Evolutionary conservation across 352 stramenopile genomes (phyloP).

Genomic region (Phytophthora sp.): DNA sequence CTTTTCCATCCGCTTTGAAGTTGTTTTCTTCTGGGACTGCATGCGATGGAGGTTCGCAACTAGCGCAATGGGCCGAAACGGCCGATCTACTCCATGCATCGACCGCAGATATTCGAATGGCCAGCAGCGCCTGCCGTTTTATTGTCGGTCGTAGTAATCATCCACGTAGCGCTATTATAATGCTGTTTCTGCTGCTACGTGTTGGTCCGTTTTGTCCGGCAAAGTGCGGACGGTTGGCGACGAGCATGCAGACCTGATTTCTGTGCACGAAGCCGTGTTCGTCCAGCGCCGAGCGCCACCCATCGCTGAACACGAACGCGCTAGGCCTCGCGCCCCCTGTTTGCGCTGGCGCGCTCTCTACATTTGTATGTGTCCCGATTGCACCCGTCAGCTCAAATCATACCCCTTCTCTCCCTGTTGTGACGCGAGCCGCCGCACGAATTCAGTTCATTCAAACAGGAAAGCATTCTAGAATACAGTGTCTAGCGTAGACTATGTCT

Average conservation of each 20-base stretch:
- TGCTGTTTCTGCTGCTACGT: neutral
- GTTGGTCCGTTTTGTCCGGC: conserved; percentile 5
- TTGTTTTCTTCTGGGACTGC: no score
- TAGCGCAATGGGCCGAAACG: conserved; percentile 6
- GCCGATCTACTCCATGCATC: conserved; percentile 16
- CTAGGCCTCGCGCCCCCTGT: conserved; percentile 20
- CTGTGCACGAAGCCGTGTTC: conserved; percentile 30
- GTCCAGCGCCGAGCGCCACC: conserved; percentile 4
- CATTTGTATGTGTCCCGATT: conserved; percentile 22
- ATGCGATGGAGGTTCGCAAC: conserved; percentile 1
- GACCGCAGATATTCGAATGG: no score
- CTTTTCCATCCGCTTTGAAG: conserved; percentile 9
- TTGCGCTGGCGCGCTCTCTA: conserved; percentile 28
- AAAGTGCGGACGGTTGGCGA: neutral
- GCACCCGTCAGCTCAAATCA: conserved; percentile 28
- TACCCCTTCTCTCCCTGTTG: neutral
- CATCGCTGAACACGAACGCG: conserved; percentile 14
- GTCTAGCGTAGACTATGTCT: neutral
- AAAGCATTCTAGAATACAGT: neutral
- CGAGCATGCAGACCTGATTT: conserved; percentile 7
- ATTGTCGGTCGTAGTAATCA: conserved; percentile 1
- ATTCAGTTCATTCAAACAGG: no score
- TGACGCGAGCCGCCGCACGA: conserved; percentile 18
- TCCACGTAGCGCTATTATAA: neutral
- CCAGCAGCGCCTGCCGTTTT: conserved; percentile 1